These are phyloP conservation scores for Tricholoma sp. DNA, from an alignment of 768 basidiomycete genomes.

Conservation along the genomic window DNA sequence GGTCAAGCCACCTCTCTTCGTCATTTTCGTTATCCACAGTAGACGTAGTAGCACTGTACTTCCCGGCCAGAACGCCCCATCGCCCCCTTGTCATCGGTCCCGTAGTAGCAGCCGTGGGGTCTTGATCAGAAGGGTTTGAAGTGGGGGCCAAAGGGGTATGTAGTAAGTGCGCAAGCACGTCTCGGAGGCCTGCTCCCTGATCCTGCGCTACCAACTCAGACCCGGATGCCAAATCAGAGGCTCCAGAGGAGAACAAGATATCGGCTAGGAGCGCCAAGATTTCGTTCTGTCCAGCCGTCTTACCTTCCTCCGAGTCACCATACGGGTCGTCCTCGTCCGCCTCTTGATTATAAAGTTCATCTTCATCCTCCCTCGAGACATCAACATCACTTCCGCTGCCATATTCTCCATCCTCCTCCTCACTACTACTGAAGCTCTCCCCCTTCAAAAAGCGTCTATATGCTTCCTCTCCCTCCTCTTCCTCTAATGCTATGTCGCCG, in stretches of 20 bases:
- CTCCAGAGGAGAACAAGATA: not conserved
- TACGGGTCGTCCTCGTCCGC: not conserved
- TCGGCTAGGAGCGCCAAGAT: not conserved
- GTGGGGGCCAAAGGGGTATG: not conserved
- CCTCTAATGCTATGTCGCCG: slow-evolving; percentile 1
- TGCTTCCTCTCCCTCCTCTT: slow-evolving; percentile 27
- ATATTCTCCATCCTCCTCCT: slow-evolving; percentile 27
- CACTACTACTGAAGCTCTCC: slow-evolving; percentile 41
- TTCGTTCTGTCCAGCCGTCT: not conserved
- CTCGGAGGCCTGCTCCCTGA: not conserved
- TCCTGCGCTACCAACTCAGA: not conserved
- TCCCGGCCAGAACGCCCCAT: not conserved
- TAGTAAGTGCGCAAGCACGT: not conserved
- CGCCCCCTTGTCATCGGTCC: not conserved
- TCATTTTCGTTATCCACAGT: not conserved
- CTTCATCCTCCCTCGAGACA: slow-evolving; percentile 22
- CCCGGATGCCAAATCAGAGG: not conserved
- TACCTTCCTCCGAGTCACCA: not conserved
- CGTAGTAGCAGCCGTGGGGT: not conserved
- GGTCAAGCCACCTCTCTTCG: not conserved
- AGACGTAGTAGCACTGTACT: slow-evolving; percentile 10
- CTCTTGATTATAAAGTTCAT: slow-evolving; percentile 10
- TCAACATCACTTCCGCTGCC: slow-evolving; percentile 19
- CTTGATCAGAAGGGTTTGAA: not conserved
- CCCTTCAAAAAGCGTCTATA: slow-evolving; percentile 60